Evolutionary conservation across 805 yeast genomes (phyloP).

Genomic region (Teunomyces aglyptinius): DNA sequence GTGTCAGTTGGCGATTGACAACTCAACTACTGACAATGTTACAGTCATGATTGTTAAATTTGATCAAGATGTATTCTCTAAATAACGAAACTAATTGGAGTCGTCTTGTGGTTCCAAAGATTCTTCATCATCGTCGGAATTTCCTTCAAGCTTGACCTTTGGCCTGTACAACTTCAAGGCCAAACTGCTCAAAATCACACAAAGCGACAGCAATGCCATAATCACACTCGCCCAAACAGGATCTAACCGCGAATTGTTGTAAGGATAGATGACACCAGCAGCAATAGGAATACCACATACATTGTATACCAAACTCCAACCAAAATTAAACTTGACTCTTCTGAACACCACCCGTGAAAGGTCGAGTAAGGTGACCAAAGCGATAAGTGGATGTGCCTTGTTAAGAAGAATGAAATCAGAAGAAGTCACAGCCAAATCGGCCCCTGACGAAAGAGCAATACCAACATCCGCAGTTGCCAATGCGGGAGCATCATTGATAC

Average conservation of each 20-base stretch:
- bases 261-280: conserved; percentile 64
- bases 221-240: conserved; percentile 72
- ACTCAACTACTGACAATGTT: conserved; percentile 84
- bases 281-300: conserved; percentile 60
- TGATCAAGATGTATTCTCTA: conserved; percentile 41
- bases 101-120: background rate
- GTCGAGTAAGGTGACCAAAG: conserved; percentile 55
- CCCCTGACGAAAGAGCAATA: conserved; percentile 71
- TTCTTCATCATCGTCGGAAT: conserved; percentile 4
- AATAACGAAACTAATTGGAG: background rate
- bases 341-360: conserved; percentile 49
- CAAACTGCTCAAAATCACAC: conserved; percentile 58
- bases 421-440: conserved; percentile 72
- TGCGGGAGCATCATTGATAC: conserved; percentile 83
- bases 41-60: conserved; percentile 85
- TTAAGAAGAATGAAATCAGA: conserved; percentile 68
- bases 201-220: conserved; percentile 59
- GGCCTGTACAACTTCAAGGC: conserved; percentile 49
- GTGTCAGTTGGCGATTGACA: conserved; percentile 70
- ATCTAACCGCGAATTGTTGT: conserved; percentile 48
- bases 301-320: conserved; percentile 59
- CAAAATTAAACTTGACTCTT: conserved; percentile 56
- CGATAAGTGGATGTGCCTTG: conserved; percentile 49
- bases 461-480: conserved; percentile 75
- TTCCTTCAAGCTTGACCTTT: conserved; percentile 18